Evolutionary conservation across 2,329 filamentous ascomycete species (phyloP), one percentile per base, ranked within the genome.

Genomic region (Cordyceps cicadae): DNA sequence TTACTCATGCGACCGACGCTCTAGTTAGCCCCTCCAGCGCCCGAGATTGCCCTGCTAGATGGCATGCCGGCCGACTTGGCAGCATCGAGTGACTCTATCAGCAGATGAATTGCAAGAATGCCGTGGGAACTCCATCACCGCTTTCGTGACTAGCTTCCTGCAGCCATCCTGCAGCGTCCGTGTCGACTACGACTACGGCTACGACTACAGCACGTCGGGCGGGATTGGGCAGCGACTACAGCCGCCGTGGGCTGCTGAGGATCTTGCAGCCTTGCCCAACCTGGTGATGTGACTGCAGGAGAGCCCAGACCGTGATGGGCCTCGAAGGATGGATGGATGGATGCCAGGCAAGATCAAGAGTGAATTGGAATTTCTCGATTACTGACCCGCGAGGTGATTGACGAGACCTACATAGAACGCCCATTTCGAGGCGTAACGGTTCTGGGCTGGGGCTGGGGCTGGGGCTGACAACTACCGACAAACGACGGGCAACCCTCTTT

Each of bases 271-370:
- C 56, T 43, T 45, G 56, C 46, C 46, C 50, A 49, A 52, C 32
- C 8, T 32, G 54, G 46, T 29, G 34, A 5, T 34, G 37, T 43
- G 55, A 49, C 54, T 46, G 26, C 54, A 56, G 29, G 34, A n/a
- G n/a, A 53, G 50, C 39, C 57, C 50, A 60, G 57, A 54, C 49
- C 57, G 37, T 26, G 32, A 32, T 19, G 49, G 43, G 46, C 51
- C 41, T 41, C 19, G 51, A 21, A 32, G 14, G 34, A 49, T 8
- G 7, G 11, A 21, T n/a, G 21, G n/a, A 51, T 29, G 29, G 29
- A 43, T n/a, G 21, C 24, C 24, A 24, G 24, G 24, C 24, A 4
- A 4, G 24, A 24, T 24, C 24, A 48, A 24, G 15, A n/a, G n/a
- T n/a, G n/a, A n/a, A n/a, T n/a, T 24, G 8, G n/a, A 15, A 26